A percentile compares a stretch with the other conserved stretches of the same genome.
These are phyloP conservation scores for Globisporangium spiculum DNA, from an alignment of 352 stramenopile genomes.

Conservation along the genomic window DNA sequence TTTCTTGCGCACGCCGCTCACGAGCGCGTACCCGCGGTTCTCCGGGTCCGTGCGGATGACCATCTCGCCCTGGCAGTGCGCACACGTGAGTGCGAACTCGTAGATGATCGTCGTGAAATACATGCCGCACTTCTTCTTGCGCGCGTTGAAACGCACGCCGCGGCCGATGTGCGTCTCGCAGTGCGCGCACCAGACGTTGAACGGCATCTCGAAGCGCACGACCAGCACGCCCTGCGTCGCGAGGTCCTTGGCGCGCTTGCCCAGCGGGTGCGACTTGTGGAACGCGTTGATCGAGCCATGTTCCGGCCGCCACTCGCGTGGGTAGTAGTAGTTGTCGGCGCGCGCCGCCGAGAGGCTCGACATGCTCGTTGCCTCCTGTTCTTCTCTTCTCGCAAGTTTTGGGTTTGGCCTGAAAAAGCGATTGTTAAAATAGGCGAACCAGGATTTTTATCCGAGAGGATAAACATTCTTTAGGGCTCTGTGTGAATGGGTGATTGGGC, in stretches of 20 bases:
- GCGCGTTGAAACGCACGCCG: conserved; percentile 95
- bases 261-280: conserved; percentile 68
- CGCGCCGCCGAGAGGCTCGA: conserved; percentile 95
- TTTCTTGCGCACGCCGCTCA: conserved; percentile 89
- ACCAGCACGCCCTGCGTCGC: conserved; percentile 80
- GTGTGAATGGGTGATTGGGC: too few species aligned
- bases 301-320: conserved; percentile 88
- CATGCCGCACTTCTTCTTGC: conserved; percentile 89
- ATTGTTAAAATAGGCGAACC: too few species aligned
- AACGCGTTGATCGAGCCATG: conserved; percentile 86
- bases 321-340: conserved; percentile 98
- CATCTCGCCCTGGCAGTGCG: conserved; percentile 84
- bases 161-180: conserved; percentile 69
- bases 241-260: conserved; percentile 86
- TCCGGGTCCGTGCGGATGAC: conserved; percentile 96
- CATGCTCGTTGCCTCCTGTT: conserved; percentile 57
- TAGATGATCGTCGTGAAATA: conserved; percentile 93
- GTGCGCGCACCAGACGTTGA: conserved; percentile 92
- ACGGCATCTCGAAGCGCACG: conserved; percentile 98
- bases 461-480: too few species aligned
- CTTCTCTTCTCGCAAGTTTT: too few species aligned
- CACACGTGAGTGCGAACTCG: conserved; percentile 95
- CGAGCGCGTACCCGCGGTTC: conserved; percentile 84
- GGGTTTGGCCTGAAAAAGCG: too few species aligned
- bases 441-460: too few species aligned